Evolutionary conservation across 805 yeast species (phyloP).

Genomic region (Saturnispora zaruensis): DNA sequence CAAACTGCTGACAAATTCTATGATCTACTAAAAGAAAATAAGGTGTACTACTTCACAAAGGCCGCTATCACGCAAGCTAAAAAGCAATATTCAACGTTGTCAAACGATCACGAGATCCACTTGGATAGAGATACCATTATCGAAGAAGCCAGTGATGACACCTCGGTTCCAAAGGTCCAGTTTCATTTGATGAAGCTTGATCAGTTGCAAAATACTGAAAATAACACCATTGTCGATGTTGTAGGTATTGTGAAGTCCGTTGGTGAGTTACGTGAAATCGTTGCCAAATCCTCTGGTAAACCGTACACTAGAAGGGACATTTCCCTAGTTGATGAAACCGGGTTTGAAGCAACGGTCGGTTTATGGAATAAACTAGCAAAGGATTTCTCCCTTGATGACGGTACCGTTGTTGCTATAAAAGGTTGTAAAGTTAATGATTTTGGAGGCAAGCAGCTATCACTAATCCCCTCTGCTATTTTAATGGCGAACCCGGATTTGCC

Average conservation of each 20-base stretch:
- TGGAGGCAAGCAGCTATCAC: constrained; percentile 74
- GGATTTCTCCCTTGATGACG: constrained; percentile 63
- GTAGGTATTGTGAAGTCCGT: constrained; percentile 79
- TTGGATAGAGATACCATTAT: constrained; percentile 74
- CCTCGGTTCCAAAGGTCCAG: constrained; percentile 68
- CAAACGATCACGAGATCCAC: constrained; percentile 81
- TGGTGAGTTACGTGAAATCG: constrained; percentile 65
- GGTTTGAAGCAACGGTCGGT: constrained; percentile 67
- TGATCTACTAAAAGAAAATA: constrained; percentile 76
- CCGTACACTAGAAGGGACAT: constrained; percentile 90
- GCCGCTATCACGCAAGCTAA: constrained; percentile 78
- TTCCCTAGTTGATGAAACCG: constrained; percentile 75
- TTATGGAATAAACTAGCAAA: constrained; percentile 86
- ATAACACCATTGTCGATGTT: constrained; percentile 68
- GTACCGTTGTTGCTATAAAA: constrained; percentile 84
- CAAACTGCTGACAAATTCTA: constrained; percentile 74
- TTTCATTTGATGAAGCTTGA: constrained; percentile 68
- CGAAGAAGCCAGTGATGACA: constrained; percentile 50
- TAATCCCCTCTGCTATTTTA: constrained; percentile 71
- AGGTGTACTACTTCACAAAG: constrained; percentile 75
- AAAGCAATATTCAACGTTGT: constrained; percentile 73
- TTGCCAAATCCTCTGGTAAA: constrained; percentile 81
- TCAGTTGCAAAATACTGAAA: constrained; percentile 57
- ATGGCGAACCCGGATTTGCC: constrained; percentile 79
- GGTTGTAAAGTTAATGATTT: constrained; percentile 86